Percentiles rank a stretch among this genome's conserved stretches.
Conservation (phyloP, 2,329 filamentous ascomycete species). For the Corniculantispora saksenae region DNA sequence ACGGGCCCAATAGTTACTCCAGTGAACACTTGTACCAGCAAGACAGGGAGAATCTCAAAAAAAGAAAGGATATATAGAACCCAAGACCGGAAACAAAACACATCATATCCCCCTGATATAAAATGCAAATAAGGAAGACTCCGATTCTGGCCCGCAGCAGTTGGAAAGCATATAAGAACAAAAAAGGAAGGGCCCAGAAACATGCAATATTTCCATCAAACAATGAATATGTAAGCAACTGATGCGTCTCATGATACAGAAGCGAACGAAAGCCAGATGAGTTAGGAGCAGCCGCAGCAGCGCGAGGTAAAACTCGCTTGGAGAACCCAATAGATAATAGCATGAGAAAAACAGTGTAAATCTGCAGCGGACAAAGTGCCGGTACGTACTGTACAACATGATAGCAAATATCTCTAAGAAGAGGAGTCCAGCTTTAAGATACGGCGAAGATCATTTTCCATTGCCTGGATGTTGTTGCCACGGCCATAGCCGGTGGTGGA, state of each 20-base stretch:
- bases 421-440: slow-evolving; percentile 47
- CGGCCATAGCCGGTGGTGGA: slow-evolving; percentile 19
- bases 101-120: neutral
- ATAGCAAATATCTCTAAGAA: neutral
- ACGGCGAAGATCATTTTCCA: slow-evolving; percentile 56
- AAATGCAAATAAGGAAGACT: neutral
- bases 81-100: neutral
- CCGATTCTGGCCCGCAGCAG: neutral
- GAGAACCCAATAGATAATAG: neutral
- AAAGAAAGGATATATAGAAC: neutral
- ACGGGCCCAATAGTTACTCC: neutral
- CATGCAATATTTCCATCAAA: slow-evolving; percentile 5
- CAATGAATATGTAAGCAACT: neutral
- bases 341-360: neutral
- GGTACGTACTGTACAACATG: neutral
- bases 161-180: neutral
- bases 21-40: neutral
- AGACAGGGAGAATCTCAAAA: neutral
- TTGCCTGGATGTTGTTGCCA: slow-evolving; percentile 43
- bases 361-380: neutral
- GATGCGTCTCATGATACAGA: neutral
- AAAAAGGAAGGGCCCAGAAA: neutral
- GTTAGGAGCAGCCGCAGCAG: neutral
- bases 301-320: neutral
- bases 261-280: slow-evolving; percentile 3